These are phyloP conservation scores for Acaromyces ingoldii DNA, from an alignment of 1,284 basidiomycete genomes.

Conservation along the genomic window DNA sequence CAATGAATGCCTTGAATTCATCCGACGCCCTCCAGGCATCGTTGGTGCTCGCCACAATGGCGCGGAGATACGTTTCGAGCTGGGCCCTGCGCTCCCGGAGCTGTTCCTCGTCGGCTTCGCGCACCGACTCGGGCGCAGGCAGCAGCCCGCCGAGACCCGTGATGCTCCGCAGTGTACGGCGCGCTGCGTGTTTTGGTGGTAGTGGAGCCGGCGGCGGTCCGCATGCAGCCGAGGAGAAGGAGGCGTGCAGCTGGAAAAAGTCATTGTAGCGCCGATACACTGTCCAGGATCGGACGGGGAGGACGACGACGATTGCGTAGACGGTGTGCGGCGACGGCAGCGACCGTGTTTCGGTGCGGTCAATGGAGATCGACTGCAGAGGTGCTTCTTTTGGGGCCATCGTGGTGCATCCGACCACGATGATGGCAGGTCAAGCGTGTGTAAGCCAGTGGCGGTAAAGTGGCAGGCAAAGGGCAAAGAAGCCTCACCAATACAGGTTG, in stretches of 20 bases:
- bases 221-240: slow-evolving; percentile 65
- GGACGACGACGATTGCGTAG: slow-evolving; percentile 67
- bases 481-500: too few relatives aligned
- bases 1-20: slow-evolving; percentile 80
- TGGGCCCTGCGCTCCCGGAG: slow-evolving; percentile 69
- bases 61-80: slow-evolving; percentile 79
- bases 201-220: slow-evolving; percentile 66
- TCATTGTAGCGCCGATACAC: slow-evolving; percentile 91
- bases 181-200: slow-evolving; percentile 73
- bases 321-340: slow-evolving; percentile 61
- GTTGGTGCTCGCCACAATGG: slow-evolving; percentile 74
- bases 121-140: background rate
- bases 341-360: slow-evolving; percentile 12
- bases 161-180: slow-evolving; percentile 37
- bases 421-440: background rate
- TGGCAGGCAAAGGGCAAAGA: too few relatives aligned
- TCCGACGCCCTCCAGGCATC: slow-evolving; percentile 72
- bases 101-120: slow-evolving; percentile 51
- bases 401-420: background rate
- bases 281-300: slow-evolving; percentile 77
- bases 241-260: slow-evolving; percentile 77
- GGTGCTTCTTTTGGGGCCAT: background rate
- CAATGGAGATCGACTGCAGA: slow-evolving; percentile 8
- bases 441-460: too few relatives aligned
- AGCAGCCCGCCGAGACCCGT: slow-evolving; percentile 16